A percentile compares a stretch with the other conserved stretches of the same genome.
These are phyloP conservation scores for Fusarium udum DNA, from an alignment of 2,329 filamentous ascomycete genomes.

Conservation along the genomic window DNA sequence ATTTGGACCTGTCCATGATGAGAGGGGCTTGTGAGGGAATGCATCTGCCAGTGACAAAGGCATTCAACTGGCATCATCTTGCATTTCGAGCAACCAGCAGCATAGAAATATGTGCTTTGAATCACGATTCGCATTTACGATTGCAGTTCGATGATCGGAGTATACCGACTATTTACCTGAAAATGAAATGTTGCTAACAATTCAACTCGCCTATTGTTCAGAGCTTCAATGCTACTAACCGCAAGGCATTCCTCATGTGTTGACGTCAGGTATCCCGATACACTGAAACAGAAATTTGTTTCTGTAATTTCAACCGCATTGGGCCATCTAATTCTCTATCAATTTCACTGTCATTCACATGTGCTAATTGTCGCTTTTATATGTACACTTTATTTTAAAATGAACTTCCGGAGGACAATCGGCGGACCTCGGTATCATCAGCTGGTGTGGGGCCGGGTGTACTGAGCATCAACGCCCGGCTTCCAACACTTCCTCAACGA, in stretches of 20 bases:
- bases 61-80: slow-evolving; percentile 3
- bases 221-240: not conserved
- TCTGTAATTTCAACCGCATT: not conserved
- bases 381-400: not conserved
- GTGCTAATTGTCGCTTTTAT: not conserved
- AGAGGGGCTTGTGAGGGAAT: slow-evolving; percentile 16
- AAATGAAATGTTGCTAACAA: not conserved
- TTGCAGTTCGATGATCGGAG: not conserved
- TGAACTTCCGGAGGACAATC: not conserved
- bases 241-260: not conserved
- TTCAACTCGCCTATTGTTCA: not conserved
- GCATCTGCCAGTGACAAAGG: not conserved
- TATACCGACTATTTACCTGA: too few species aligned
- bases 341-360: not conserved
- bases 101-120: not conserved
- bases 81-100: not conserved
- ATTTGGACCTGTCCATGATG: slow-evolving; percentile 25
- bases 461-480: not conserved
- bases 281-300: not conserved
- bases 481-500: not conserved
- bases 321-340: not conserved
- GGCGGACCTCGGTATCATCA: slow-evolving; percentile 30
- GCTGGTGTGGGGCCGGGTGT: not conserved
- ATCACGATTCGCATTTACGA: not conserved
- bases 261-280: not conserved